Evolutionary conservation across 352 stramenopile species (phyloP), one percentile per base, ranked within the genome.

Genomic region (Phytophthora chlamydospora): DNA sequence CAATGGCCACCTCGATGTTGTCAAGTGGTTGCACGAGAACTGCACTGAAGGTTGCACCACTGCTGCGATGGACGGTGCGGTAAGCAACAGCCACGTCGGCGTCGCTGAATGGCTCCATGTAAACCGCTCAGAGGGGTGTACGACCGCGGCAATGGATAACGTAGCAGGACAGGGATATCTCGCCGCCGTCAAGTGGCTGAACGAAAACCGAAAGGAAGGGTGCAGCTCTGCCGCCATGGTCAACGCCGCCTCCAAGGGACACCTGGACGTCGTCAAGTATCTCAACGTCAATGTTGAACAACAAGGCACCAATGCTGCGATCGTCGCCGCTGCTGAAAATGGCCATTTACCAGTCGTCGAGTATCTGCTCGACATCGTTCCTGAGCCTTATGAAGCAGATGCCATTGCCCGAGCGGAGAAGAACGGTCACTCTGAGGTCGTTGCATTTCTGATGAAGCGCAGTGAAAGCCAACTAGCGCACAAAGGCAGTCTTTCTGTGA

Each of bases 191-290:
- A 36, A 48, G 32, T 73, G 66, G 66, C 16, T 73, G 33, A 21
- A 66, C 1, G 35, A 41, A 2, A 59, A 62, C 35, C 43, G 48
- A 4, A 35, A 27, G n/a, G 60, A 57, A 45, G 53, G 59, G 2
- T 72, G 63, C 36, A 70, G 35, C 3, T 16, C 39, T 38, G 43
- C 40, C 33, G 66, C 59, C 2, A 54, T 75, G 44, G n/a, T 53
- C 7, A 57, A 42, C 9, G 56, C 24, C 24, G 24, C 24, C 24
- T 27, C 24, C 3, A 27, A 27, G 3, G 24, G 24, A 27, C 24
- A 27, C 8, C 6, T 72, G 16, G 36, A 69, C 27, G 27, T 72
- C 1, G 57, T 75, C 17, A 49, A 66, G 33, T 76, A 61, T 35
- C 38, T 76, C 12, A 38, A 68, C 16, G 14, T 12, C 3, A 40